Base-by-base conservation (phyloP, 2,329 filamentous ascomycete species). In the Colletotrichum magnum region DNA sequence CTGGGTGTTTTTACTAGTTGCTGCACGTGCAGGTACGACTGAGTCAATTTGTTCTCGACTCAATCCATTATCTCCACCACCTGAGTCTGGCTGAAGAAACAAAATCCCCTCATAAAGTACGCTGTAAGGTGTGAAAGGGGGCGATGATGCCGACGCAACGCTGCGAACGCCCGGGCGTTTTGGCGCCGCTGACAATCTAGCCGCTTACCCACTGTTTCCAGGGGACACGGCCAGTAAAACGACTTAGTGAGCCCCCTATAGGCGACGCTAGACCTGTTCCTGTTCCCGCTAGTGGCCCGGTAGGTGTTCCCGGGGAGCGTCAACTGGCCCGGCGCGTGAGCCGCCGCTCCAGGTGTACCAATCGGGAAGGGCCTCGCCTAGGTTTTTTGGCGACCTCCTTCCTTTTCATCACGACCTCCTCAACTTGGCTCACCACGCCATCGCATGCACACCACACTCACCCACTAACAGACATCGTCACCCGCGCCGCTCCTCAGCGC, bases 221-320 rank as follows among this genome's bases (percentile, higher is more conserved):
- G 66, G 66, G 54, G 61, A 41, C 26, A 3, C 15, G 4, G 39
- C 63, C 48, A 66, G 43, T 61, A 13, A 32, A 41, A 61, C 15
- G 32, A 28, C 15, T 9, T 5, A 12, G 13, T 3, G 12, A 26
- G 51, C 64, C 64, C 45, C 52, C 64, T 58, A 47, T 43, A 26
- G 26, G n/a, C 43, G 24, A 6, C 51, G 51, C 66, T 69, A 66
- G 26, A 18, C 66, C 66, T 66, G 56, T 66, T 69, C 56, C 62
- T 66, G 50, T 51, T 51, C 24, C 32, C 24, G 45, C 48, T 51
- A 68, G n/a, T 45, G 48, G 48, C 16, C 36, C 41, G 60, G 54
- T 24, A 13, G 9, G 18, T 50, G 28, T 16, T 51, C 6, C 26
- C 28, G 12, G 18, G 61, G 43, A 41, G 43, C 45, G 28, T 26